phyloP scores from a whole-genome alignment of 1,139 yeast genomes.

The Candida sp. region DNA sequence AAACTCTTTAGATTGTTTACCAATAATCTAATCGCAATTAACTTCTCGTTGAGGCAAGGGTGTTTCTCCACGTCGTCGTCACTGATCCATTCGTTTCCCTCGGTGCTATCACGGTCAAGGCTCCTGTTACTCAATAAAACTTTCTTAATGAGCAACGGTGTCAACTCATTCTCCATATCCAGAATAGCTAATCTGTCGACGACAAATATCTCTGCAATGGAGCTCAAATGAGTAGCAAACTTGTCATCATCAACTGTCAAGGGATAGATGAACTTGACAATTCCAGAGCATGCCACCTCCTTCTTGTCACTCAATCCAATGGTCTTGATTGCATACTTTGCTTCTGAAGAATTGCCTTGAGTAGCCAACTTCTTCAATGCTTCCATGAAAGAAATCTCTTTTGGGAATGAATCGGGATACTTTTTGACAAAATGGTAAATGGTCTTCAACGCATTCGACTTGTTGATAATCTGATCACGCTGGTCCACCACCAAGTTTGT shows the following conservation, averaged over 20 bases:
- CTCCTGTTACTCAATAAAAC: conserved; percentile 56
- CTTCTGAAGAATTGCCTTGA: conserved; percentile 62
- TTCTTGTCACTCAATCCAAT: conserved; percentile 51
- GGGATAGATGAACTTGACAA: conserved; percentile 55
- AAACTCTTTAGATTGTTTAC: conserved; percentile 65
- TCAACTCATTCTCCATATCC: conserved; percentile 59
- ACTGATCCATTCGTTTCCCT: conserved; percentile 52
- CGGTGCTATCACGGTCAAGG: conserved; percentile 22
- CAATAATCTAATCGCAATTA: conserved; percentile 61
- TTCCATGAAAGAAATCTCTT: conserved; percentile 38
- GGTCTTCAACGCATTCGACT: conserved; percentile 49
- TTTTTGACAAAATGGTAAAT: conserved; percentile 61
- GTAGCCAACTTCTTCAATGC: conserved; percentile 48
- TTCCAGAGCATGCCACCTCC: conserved; percentile 38
- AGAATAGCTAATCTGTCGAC: conserved; percentile 56
- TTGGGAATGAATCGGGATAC: conserved; percentile 46
- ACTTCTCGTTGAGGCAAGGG: conserved; percentile 45
- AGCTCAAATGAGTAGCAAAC: conserved; percentile 61
- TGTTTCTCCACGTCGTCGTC: conserved; percentile 45
- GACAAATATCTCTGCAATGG: conserved; percentile 65
- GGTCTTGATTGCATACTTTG: conserved; percentile 67
- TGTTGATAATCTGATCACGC: conserved; percentile 11
- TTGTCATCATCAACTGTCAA: conserved; percentile 38
- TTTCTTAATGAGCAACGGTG: conserved; percentile 63
- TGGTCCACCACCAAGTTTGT: conserved; percentile 39